Base-by-base conservation (phyloP, 495 filamentous ascomycete genomes). In the Hypoxylon lienhwacheense region DNA sequence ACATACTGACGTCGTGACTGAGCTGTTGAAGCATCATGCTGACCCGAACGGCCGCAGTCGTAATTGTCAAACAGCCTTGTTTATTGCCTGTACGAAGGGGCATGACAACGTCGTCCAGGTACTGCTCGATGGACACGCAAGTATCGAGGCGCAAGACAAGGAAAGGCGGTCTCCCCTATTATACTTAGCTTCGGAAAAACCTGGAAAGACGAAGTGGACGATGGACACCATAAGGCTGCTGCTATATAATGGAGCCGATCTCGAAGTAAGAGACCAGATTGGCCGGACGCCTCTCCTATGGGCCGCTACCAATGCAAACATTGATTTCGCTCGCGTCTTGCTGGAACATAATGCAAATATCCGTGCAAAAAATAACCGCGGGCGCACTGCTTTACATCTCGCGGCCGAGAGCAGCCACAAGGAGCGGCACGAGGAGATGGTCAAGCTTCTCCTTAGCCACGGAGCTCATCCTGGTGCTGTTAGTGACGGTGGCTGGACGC, bases 401-500 rank as follows among this genome's bases (percentile, higher is more conserved):
- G 82, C 83, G 0, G 74, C 78, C 11, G 74, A 70, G 53, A 61
- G 57, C 20, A 76, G 36, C 72, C 80, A 72, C 64, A 47, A 60
- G 42, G 52, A 59, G 32, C 57, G 57, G 5, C 61, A 74, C 5
- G 72, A 77, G 16, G 77, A 81, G 50, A 80, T 85, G 45, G 78
- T 86, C 8, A 65, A 71, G 51, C 53, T 85, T 47, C 68, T 88
- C 7, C 64, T 87, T 19, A 49, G 63, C 12, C 67, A 79, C 53
- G 70, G 71, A 6, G 82, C 84, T 4, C 63, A 79, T 54, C 68
- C 84, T 7, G 72, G 78, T 56, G 78, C 81, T 24, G 68, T 71
- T 36, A 84, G 81, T 65, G 81, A 84, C 59, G 77, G 80, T 25
- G 76, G 76, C 6, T 86, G 83, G 83, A 86, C 82, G 26, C 73